Percentiles rank a stretch among this genome's conserved stretches.
Evolutionary conservation across 257 asterid species (phyloP).

Genomic region (Haberlea rhodopensis): DNA sequence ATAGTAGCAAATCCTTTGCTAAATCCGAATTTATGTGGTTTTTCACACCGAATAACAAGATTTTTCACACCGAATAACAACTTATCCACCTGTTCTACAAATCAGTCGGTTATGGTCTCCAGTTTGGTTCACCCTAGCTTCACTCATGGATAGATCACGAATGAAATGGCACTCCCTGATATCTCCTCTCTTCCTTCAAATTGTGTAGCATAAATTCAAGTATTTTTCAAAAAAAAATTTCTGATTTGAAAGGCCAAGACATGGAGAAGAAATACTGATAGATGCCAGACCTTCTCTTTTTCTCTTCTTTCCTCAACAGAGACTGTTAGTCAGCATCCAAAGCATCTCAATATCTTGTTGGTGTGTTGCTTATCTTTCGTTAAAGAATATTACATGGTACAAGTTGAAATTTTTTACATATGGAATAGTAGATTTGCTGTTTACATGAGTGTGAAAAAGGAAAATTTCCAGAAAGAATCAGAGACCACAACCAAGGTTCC

Average conservation of each 20-base stretch:
- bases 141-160: neutral
- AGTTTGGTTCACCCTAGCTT: neutral
- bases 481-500: neutral
- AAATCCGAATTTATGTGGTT: neutral
- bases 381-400: neutral
- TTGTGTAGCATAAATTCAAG: no score
- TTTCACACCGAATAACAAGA: neutral
- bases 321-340: neutral
- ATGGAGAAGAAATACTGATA: no score
- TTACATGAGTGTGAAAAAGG: neutral
- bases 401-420: neutral
- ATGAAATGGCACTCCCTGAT: neutral
- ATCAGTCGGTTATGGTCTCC: no score
- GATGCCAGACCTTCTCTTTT: neutral
- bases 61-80: neutral
- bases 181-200: neutral
- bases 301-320: neutral
- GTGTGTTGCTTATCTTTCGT: neutral
- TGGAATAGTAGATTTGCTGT: conserved; percentile 11
- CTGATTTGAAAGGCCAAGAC: no score
- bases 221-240: no score
- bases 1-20: neutral
- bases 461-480: neutral
- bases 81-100: neutral
- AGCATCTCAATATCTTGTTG: neutral